A percentile compares a stretch with the other conserved stretches of the same genome.
phyloP scores from a whole-genome alignment of 768 basidiomycete genomes.

The Grammothele lineata region DNA sequence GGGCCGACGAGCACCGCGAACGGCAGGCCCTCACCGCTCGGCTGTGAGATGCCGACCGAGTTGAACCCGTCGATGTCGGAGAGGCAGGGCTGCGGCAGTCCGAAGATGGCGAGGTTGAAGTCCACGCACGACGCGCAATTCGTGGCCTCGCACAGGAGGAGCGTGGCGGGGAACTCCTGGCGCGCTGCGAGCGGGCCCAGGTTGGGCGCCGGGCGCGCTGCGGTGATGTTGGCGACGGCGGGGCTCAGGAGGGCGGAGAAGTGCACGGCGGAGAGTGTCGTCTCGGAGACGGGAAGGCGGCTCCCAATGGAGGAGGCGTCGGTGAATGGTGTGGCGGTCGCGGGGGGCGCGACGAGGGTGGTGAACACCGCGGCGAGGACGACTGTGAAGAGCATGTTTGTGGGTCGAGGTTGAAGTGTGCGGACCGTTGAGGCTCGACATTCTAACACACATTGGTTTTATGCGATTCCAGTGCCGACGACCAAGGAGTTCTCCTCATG shows the following conservation, averaged over 20 bases:
- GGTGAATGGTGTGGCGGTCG: too few relatives aligned
- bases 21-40: constrained; percentile 6
- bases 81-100: not conserved
- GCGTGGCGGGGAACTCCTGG: constrained; percentile 1
- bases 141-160: constrained; percentile 1
- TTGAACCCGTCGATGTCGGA: not conserved
- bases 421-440: too few relatives aligned
- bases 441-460: too few relatives aligned
- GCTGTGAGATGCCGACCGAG: constrained; percentile 5
- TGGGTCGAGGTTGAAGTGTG: too few relatives aligned
- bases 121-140: constrained; percentile 1
- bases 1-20: constrained; percentile 3
- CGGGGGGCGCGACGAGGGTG: too few relatives aligned
- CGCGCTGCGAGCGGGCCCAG: not conserved
- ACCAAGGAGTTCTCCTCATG: too few relatives aligned
- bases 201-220: not conserved
- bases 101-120: not conserved
- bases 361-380: too few relatives aligned
- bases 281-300: too few relatives aligned
- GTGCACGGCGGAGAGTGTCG: too few relatives aligned
- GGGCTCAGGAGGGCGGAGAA: not conserved
- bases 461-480: too few relatives aligned
- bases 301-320: too few relatives aligned
- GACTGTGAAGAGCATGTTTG: too few relatives aligned
- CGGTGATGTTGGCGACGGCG: not conserved